These are phyloP conservation scores for Phytophthora constricta DNA, from an alignment of 352 stramenopile genomes.

Conservation along the genomic window DNA sequence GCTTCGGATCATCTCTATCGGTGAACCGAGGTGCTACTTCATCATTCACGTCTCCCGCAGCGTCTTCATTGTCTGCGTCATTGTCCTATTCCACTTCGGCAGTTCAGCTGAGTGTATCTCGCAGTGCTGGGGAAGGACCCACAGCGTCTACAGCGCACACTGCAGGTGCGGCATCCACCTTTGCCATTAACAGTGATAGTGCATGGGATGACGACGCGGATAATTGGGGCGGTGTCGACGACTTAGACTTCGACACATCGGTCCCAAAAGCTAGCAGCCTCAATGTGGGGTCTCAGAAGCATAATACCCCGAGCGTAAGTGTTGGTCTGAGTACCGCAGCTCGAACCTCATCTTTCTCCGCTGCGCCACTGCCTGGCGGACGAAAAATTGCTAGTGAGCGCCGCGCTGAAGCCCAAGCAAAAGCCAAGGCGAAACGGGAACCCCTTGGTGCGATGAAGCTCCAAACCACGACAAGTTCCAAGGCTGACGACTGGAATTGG, in stretches of 20 bases:
- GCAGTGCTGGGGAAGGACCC: conserved; percentile 8
- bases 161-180: conserved; percentile 22
- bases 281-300: conserved; percentile 24
- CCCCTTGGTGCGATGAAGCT: conserved; percentile 70
- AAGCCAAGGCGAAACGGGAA: conserved; percentile 66
- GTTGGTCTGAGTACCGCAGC: conserved; percentile 19
- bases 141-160: conserved; percentile 14
- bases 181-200: conserved; percentile 45
- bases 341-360: conserved; percentile 20
- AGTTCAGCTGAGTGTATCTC: conserved; percentile 64
- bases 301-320: neutral
- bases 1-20: conserved; percentile 39
- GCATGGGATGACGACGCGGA: conserved; percentile 63
- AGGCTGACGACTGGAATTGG: conserved; percentile 85
- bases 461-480: conserved; percentile 35
- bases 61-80: conserved; percentile 32
- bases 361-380: conserved; percentile 16
- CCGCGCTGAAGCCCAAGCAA: conserved; percentile 65
- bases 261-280: conserved; percentile 25
- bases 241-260: conserved; percentile 42
- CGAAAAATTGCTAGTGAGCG: conserved; percentile 62
- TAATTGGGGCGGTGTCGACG: conserved; percentile 69
- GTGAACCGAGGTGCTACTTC: conserved; percentile 26
- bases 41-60: conserved; percentile 35
- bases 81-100: conserved; percentile 50